Conservation (phyloP, 768 basidiomycete species). For the Cyclocybe aegerita region DNA sequence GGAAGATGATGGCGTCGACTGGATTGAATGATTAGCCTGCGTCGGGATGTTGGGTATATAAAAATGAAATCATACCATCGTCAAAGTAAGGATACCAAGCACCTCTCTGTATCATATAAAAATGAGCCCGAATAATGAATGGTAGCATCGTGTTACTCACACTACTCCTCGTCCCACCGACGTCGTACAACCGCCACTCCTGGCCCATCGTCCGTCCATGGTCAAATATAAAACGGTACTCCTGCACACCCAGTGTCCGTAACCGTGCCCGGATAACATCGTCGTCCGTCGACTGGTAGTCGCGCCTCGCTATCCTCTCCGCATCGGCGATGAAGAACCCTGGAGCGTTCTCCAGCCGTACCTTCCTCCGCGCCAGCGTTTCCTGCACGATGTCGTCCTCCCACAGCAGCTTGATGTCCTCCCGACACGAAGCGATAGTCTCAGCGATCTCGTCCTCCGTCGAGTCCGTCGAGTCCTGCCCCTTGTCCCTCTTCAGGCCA, state of each 20-base stretch:
- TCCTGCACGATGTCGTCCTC: conserved; percentile 62
- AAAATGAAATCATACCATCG: conserved; percentile 43
- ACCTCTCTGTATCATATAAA: conserved; percentile 44
- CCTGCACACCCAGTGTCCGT: conserved; percentile 76
- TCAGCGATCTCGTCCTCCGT: conserved; percentile 56
- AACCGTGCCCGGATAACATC: conserved; percentile 80
- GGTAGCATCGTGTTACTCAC: conserved; percentile 35
- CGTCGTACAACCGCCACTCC: conserved; percentile 83
- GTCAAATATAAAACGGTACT: conserved; percentile 66
- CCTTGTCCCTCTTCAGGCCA: conserved; percentile 6
- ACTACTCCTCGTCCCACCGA: conserved; percentile 71
- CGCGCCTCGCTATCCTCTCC: conserved; percentile 59
- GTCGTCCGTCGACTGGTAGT: conserved; percentile 70
- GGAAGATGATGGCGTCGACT: conserved; percentile 84
- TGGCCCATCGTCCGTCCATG: conserved; percentile 58
- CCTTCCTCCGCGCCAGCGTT: conserved; percentile 52
- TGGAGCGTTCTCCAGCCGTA: conserved; percentile 64
- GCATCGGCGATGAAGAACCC: conserved; percentile 77
- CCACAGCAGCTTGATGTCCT: conserved; percentile 72
- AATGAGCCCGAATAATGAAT: conserved; percentile 8
- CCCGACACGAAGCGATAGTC: conserved; percentile 56
- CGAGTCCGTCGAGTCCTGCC: conserved; percentile 31
- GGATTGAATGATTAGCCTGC: conserved; percentile 6
- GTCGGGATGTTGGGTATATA: conserved; percentile 1
- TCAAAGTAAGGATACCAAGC: conserved; percentile 85